phyloP scores from a whole-genome alignment of 768 basidiomycete genomes.

The Hirschioporus abietinus region DNA sequence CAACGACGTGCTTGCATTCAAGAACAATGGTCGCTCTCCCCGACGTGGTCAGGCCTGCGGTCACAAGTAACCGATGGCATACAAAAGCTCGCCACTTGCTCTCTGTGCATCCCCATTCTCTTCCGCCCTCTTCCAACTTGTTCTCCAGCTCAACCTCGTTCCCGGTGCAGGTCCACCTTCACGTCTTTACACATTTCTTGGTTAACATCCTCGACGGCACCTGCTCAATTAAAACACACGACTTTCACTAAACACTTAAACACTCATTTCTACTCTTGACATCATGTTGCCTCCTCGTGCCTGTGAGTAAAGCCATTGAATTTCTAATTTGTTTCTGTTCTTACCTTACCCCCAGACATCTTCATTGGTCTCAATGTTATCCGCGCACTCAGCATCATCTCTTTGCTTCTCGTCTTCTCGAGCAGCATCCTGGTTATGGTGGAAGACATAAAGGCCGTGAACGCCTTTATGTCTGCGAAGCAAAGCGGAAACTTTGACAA shows the following conservation, averaged over 20 bases:
- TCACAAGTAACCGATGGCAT: background rate
- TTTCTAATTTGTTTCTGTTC: background rate
- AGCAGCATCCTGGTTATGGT: constrained; percentile 73
- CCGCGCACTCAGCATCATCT: constrained; percentile 74
- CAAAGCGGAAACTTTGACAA: constrained; percentile 24
- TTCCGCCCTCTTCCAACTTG: constrained; percentile 10
- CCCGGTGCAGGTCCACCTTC: constrained; percentile 24
- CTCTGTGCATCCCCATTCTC: constrained; percentile 2
- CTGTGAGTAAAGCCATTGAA: constrained; percentile 32
- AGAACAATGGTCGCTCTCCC: constrained; percentile 2
- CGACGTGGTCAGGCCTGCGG: background rate
- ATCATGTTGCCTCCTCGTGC: constrained; percentile 40
- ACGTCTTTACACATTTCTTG: constrained; percentile 5
- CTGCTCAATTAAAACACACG: constrained; percentile 7
- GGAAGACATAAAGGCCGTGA: constrained; percentile 70
- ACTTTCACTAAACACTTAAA: constrained; percentile 2
- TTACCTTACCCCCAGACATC: constrained; percentile 30
- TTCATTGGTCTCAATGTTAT: constrained; percentile 79
- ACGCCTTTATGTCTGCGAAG: constrained; percentile 47
- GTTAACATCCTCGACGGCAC: constrained; percentile 7
- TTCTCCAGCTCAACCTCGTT: constrained; percentile 13
- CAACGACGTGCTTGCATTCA: no score
- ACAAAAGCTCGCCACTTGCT: constrained; percentile 3
- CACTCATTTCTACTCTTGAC: constrained; percentile 3
- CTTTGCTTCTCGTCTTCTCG: constrained; percentile 73